phyloP scores from a whole-genome alignment of 805 yeast genomes.

The Yamadazyma tumulicola region DNA sequence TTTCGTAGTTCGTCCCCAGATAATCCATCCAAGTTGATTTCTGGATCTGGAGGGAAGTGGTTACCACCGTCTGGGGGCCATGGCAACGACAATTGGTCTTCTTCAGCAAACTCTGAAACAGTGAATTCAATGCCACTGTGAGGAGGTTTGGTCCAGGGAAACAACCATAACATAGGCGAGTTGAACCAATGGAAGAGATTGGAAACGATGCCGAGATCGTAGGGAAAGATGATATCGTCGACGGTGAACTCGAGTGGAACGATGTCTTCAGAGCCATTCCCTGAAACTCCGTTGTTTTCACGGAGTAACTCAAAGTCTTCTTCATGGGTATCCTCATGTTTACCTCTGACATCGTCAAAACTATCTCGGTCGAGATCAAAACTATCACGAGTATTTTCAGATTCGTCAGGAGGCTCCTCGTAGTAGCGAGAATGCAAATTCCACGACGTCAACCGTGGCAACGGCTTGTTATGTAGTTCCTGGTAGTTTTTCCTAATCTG shows the following conservation, averaged over 20 bases:
- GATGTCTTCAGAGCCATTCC: constrained; percentile 5
- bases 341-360: constrained; percentile 1
- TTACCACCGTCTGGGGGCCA: constrained; percentile 93
- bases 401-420: constrained; percentile 12
- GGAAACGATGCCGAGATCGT: constrained; percentile 60
- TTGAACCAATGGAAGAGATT: constrained; percentile 61
- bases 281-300: constrained; percentile 3
- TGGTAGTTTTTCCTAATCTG: constrained; percentile 44
- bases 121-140: constrained; percentile 59
- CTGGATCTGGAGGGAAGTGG: constrained; percentile 23
- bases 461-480: constrained; percentile 33
- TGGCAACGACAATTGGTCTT: constrained; percentile 63
- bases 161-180: constrained; percentile 58
- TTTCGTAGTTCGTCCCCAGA: constrained; percentile 12
- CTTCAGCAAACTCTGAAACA: constrained; percentile 51
- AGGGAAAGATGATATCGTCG: constrained; percentile 79
- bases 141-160: constrained; percentile 66
- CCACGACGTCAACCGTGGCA: constrained; percentile 51
- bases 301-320: constrained; percentile 1
- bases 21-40: constrained; percentile 15
- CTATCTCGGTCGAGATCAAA: too few relatives aligned
- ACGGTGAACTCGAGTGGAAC: constrained; percentile 43
- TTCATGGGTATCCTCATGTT: constrained; percentile 1
- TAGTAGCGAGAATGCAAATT: constrained; percentile 20
- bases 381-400: too few relatives aligned